Conservation (phyloP, 345 rosid genomes). For the Brassica nigra region DNA sequence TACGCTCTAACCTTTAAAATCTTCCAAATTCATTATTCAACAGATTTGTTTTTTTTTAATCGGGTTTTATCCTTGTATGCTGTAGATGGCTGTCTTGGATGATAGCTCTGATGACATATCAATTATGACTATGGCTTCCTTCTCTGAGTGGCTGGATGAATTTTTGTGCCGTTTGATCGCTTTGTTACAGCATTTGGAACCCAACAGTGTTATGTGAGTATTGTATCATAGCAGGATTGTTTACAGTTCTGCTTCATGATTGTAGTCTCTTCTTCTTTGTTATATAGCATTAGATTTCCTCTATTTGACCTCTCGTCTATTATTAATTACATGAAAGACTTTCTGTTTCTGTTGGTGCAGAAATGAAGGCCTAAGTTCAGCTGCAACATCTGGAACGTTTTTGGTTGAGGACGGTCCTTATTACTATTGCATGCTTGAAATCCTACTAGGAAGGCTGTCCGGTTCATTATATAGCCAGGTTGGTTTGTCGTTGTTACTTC, state of each 20-base stretch:
- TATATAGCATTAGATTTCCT: constrained; percentile 10
- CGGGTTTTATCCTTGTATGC: constrained; percentile 21
- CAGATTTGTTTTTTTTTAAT: constrained; percentile 3
- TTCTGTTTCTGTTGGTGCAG: constrained; percentile 46
- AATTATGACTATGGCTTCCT: constrained; percentile 70
- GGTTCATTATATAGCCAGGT: constrained; percentile 89
- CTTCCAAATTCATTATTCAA: constrained; percentile 14
- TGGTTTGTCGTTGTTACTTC: constrained; percentile 42
- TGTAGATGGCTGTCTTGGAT: constrained; percentile 81
- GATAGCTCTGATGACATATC: constrained; percentile 64
- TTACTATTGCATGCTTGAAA: constrained; percentile 98
- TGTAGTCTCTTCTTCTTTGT: constrained; percentile 19
- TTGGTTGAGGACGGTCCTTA: constrained; percentile 96
- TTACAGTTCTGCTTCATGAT: constrained; percentile 8
- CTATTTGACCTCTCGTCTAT: constrained; percentile 8
- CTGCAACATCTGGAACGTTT: constrained; percentile 94
- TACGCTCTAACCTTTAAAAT: constrained; percentile 47
- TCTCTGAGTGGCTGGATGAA: constrained; percentile 98
- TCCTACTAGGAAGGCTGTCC: constrained; percentile 88
- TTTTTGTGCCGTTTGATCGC: constrained; percentile 87
- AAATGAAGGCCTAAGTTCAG: constrained; percentile 88
- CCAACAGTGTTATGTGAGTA: constrained; percentile 88
- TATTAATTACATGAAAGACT: not conserved
- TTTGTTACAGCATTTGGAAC: constrained; percentile 90
- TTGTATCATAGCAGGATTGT: not conserved